Evolutionary conservation across 1,139 yeast genomes (phyloP), one percentile per base, ranked within the genome.

Genomic region (Candida smagusa): DNA sequence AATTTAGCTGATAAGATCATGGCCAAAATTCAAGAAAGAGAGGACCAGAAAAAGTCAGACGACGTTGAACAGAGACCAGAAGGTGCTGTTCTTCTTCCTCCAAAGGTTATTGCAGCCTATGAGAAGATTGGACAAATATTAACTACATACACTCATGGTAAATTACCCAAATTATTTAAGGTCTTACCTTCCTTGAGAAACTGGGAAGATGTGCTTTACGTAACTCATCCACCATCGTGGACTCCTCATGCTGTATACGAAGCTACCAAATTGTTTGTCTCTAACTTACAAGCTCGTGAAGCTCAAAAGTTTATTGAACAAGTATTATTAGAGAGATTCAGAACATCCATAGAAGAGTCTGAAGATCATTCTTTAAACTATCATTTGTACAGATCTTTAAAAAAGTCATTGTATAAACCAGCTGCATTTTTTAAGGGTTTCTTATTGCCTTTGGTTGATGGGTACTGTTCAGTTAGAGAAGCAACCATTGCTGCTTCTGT

Each of bases 401-500:
- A 90, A 61, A 94, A 94, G 64, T 79, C 97, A 1, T 74, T 94
- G 39, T 92, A 92, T 69, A 94, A 92, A 62, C 98, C 99, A 21
- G 92, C 95, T 40, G 98, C 98, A 11, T 94, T 90, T 54, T 92
- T 92, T 74, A 90, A 89, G 62, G 99, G 98, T 1, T 90, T 92
- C 54, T 68, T 92, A 42, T 86, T 92, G 57, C 97, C 97, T 9
- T 70, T 92, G 42, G 86, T 88, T 22, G 95, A 86, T 54, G 76
- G 81, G 11, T 83, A 81, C 43, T 90, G 97, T 62, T 74, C 95
- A 7, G 83, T 87, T 12, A 79, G 95, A 56, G 99, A 92, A 59
- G 97, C 98, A 1, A 83, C 95, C 39, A 89, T 92, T 59, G 96
- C 94, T 13, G 96, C 96, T 12, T 89, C 97, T 16, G 89, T 94